These are phyloP conservation scores for Irpex lacteus DNA, from an alignment of 1,284 basidiomycete genomes.

Conservation along the genomic window DNA sequence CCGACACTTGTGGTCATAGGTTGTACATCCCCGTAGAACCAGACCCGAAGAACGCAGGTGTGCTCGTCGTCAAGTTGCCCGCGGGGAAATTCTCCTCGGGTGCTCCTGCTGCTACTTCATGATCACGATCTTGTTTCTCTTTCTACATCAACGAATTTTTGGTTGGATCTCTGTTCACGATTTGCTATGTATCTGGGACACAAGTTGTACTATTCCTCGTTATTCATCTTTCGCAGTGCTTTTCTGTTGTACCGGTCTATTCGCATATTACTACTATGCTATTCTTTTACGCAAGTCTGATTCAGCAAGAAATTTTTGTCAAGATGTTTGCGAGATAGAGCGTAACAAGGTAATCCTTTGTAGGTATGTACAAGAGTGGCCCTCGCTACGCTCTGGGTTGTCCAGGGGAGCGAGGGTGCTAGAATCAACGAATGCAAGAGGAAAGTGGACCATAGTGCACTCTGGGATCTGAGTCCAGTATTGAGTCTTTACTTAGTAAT, in stretches of 20 bases:
- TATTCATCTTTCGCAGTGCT: neutral
- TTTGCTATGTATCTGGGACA: neutral
- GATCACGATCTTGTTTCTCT: neutral
- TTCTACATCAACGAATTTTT: neutral
- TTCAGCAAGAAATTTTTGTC: no score
- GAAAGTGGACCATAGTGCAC: no score
- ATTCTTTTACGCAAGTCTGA: no score
- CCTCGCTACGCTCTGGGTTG: no score
- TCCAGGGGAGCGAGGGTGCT: no score
- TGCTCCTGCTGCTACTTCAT: neutral
- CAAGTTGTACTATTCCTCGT: neutral
- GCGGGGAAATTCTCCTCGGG: neutral
- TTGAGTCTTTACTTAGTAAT: no score
- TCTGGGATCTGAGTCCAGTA: no score
- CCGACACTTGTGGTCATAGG: no score
- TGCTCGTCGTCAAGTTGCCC: conserved; percentile 29
- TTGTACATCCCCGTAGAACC: conserved; percentile 24
- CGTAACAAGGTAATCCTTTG: no score
- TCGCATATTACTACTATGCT: neutral
- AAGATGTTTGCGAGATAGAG: no score
- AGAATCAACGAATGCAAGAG: no score
- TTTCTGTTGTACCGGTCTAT: neutral
- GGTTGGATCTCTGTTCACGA: neutral
- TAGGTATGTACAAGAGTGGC: no score
- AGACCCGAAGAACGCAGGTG: conserved; percentile 29